Percentiles rank a stretch among this genome's conserved stretches.
Conservation (phyloP, 495 filamentous ascomycete species). For the Usnea hakonensis region DNA sequence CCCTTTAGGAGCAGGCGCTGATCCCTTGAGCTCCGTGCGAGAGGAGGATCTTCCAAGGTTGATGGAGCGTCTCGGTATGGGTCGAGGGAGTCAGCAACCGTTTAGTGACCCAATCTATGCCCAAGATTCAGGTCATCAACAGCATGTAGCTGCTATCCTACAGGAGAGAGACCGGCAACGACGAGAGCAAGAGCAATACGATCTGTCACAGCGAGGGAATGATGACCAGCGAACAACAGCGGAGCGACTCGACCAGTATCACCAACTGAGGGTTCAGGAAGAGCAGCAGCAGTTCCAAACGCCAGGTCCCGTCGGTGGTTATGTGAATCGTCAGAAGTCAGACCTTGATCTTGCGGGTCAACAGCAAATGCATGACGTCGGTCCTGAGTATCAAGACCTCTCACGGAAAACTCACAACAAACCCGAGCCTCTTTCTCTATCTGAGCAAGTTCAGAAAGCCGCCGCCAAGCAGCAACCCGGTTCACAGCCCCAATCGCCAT, state of each 20-base stretch:
- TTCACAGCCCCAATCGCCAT: slow-evolving; percentile 47
- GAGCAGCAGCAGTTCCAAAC: slow-evolving; percentile 30
- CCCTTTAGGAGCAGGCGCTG: slow-evolving; percentile 45
- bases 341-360: slow-evolving; percentile 11
- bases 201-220: slow-evolving; percentile 35
- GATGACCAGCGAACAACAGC: slow-evolving; percentile 47
- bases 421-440: slow-evolving; percentile 52
- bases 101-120: slow-evolving; percentile 51
- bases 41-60: slow-evolving; percentile 56
- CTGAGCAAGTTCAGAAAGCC: slow-evolving; percentile 83
- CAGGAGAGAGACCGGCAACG: slow-evolving; percentile 55
- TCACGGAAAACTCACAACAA: slow-evolving; percentile 18
- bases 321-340: slow-evolving; percentile 7
- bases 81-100: slow-evolving; percentile 44
- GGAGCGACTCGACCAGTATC: slow-evolving; percentile 58
- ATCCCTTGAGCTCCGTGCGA: slow-evolving; percentile 39
- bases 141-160: slow-evolving; percentile 52
- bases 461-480: slow-evolving; percentile 52
- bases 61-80: slow-evolving; percentile 52
- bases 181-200: slow-evolving; percentile 57
- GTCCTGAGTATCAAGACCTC: slow-evolving; percentile 18
- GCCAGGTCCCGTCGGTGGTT: slow-evolving; percentile 5
- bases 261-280: slow-evolving; percentile 49
- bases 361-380: slow-evolving; percentile 23
- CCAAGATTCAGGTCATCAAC: slow-evolving; percentile 46